phyloP scores from a whole-genome alignment of 306 rosid species.

The Spatholobus suberectus region DNA sequence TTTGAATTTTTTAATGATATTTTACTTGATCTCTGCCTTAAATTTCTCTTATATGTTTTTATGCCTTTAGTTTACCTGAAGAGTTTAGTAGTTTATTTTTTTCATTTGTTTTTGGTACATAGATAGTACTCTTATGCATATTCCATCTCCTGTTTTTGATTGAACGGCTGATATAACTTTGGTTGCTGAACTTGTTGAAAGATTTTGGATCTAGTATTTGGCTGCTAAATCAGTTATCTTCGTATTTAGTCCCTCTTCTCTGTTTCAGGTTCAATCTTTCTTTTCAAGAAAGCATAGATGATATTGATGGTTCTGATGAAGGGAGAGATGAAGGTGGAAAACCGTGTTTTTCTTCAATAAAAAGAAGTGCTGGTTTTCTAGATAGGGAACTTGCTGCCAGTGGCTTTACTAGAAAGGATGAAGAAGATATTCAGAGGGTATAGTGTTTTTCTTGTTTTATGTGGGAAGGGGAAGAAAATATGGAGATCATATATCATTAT shows the following conservation, averaged over 20 bases:
- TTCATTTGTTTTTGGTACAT: not conserved
- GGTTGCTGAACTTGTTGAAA: conserved; percentile 17
- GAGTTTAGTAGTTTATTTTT: too few relatives aligned
- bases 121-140: not conserved
- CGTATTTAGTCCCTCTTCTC: conserved; percentile 16
- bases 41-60: not conserved
- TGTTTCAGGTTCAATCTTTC: conserved; percentile 72
- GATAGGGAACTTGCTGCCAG: conserved; percentile 96
- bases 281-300: conserved; percentile 67
- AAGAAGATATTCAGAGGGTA: conserved; percentile 82
- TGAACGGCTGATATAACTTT: not conserved
- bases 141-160: conserved; percentile 6
- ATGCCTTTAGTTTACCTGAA: not conserved
- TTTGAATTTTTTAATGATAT: not conserved
- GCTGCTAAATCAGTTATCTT: conserved; percentile 21
- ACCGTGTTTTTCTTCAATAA: conserved; percentile 68
- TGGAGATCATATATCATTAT: not conserved
- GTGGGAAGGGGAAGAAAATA: not conserved
- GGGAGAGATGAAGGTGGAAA: conserved; percentile 62
- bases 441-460: not conserved
- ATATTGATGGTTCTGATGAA: conserved; percentile 57
- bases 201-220: conserved; percentile 25
- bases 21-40: not conserved
- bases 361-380: conserved; percentile 66
- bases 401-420: conserved; percentile 85